phyloP scores from a whole-genome alignment of 345 rosid genomes.

The Gossypium mustelinum region DNA sequence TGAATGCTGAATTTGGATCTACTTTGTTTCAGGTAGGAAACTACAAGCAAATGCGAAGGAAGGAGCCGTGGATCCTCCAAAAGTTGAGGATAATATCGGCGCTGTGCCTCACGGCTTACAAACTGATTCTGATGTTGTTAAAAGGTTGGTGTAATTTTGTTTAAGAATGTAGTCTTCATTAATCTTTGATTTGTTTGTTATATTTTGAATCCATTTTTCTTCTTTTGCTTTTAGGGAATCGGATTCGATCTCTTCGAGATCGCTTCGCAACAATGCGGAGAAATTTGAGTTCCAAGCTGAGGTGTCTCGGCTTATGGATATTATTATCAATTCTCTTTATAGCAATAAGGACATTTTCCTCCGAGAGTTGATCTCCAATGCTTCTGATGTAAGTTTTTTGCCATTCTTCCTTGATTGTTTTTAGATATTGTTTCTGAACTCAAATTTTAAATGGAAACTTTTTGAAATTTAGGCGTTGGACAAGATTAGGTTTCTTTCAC shows the following conservation, averaged over 20 bases:
- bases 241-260: constrained; percentile 85
- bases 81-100: constrained; percentile 88
- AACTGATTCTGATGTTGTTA: constrained; percentile 95
- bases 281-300: constrained; percentile 98
- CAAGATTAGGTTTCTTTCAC: constrained; percentile 91
- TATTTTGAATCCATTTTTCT: background rate
- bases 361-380: constrained; percentile 95
- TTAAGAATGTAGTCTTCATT: background rate
- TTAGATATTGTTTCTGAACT: background rate
- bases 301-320: constrained; percentile 99
- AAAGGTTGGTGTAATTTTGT: constrained; percentile 43
- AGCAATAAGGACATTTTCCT: constrained; percentile 98
- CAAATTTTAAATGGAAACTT: constrained; percentile 9
- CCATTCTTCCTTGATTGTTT: background rate
- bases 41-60: constrained; percentile 76
- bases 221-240: constrained; percentile 49
- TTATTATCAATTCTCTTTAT: constrained; percentile 91
- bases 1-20: constrained; percentile 24
- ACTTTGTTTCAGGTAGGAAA: constrained; percentile 51
- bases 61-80: constrained; percentile 69
- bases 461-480: constrained; percentile 66
- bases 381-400: constrained; percentile 74
- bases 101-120: constrained; percentile 82
- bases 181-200: background rate
- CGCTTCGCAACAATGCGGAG: constrained; percentile 80